phyloP scores from a whole-genome alignment of 257 asterid genomes.

The Rhazya stricta region DNA sequence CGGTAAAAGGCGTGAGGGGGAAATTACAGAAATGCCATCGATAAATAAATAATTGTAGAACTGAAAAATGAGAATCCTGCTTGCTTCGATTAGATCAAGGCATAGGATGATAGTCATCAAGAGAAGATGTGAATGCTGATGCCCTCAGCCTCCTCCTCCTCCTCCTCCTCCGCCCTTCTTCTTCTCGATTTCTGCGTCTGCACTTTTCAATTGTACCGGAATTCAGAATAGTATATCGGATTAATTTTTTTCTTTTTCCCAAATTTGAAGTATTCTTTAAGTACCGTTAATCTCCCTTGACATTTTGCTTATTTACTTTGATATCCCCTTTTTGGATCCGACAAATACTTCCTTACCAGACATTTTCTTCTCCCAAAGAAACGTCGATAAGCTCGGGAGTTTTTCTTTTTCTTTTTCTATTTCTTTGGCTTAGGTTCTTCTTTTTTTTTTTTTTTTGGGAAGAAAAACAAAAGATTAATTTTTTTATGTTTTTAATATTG shows the following conservation, averaged over 20 bases:
- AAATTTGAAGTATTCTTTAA: neutral
- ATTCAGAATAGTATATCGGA: neutral
- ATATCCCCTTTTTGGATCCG: neutral
- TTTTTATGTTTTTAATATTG: neutral
- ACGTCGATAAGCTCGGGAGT: neutral
- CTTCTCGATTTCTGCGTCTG: neutral
- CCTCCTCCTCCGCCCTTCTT: neutral
- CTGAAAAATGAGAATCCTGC: neutral
- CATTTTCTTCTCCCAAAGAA: constrained; percentile 2
- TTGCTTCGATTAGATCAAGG: constrained; percentile 20
- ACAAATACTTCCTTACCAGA: neutral
- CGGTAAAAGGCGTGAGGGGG: too few relatives aligned
- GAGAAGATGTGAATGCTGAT: constrained; percentile 10
- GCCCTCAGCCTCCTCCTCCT: neutral
- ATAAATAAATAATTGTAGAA: neutral
- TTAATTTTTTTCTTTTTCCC: neutral
- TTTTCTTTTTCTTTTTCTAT: neutral
- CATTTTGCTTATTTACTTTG: neutral
- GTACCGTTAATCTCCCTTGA: neutral
- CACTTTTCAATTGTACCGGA: neutral
- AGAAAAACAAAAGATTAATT: neutral
- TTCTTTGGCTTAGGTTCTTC: neutral
- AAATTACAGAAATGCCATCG: neutral
- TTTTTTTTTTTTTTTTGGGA: too few relatives aligned
- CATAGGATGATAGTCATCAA: neutral